These are phyloP conservation scores for Mycena pura DNA, from an alignment of 768 basidiomycete species.

Conservation along the genomic window DNA sequence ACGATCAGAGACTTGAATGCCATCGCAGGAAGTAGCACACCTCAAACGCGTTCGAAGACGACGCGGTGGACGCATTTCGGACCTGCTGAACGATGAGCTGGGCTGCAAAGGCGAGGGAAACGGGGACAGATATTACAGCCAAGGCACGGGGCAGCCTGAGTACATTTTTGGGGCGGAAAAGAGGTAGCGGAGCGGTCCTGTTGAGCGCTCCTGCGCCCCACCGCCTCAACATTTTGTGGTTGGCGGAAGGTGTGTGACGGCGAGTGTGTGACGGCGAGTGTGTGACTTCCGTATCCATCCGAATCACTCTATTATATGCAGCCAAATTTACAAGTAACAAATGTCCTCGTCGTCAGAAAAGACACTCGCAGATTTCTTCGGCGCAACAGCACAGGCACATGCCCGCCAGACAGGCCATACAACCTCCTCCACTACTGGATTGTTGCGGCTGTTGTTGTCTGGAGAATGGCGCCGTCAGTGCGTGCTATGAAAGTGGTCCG, in stretches of 20 bases:
- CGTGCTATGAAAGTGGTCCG: too few species aligned
- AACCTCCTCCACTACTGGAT: conserved; percentile 51
- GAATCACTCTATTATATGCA: conserved; percentile 10
- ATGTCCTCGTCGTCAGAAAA: conserved; percentile 50
- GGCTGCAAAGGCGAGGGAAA: conserved; percentile 10
- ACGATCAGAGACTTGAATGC: conserved; percentile 1
- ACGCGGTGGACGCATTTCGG: conserved; percentile 72
- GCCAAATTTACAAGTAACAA: conserved; percentile 7
- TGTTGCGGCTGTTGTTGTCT: conserved; percentile 61
- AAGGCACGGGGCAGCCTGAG: conserved; percentile 50
- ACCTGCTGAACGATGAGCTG: conserved; percentile 49
- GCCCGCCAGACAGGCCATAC: conserved; percentile 71
- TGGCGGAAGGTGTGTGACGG: conserved; percentile 28
- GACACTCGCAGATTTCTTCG: conserved; percentile 82
- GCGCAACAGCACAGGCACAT: conserved; percentile 72
- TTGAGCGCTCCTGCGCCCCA: conserved; percentile 70
- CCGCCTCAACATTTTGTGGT: conserved; percentile 79
- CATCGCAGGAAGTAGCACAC: conserved; percentile 47
- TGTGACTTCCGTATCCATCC: background rate
- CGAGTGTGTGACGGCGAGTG: conserved; percentile 36
- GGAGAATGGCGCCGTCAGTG: conserved; percentile 1
- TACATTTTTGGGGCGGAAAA: conserved; percentile 51
- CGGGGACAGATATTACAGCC: conserved; percentile 49
- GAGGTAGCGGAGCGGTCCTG: conserved; percentile 56
- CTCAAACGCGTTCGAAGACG: conserved; percentile 64